A percentile compares a stretch with the other conserved stretches of the same genome.
phyloP scores from a whole-genome alignment of 768 basidiomycete species.

The Phanerodontia chrysosporium region DNA sequence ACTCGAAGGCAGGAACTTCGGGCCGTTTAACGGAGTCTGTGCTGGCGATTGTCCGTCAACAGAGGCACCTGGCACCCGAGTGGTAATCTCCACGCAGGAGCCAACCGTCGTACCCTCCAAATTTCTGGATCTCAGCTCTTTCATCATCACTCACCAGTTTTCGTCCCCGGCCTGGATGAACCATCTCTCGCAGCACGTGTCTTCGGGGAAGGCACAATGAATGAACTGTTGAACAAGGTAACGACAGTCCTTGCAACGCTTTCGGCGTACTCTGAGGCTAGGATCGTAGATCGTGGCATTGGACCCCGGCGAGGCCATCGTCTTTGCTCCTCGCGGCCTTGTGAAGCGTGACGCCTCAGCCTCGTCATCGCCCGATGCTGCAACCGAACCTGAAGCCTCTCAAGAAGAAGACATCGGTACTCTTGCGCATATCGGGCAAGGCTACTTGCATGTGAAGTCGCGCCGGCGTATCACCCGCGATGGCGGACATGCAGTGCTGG shows the following conservation, averaged over 20 bases:
- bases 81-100: conserved; percentile 75
- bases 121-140: conserved; percentile 60
- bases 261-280: conserved; percentile 68
- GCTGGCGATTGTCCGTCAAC: conserved; percentile 60
- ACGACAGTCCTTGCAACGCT: conserved; percentile 57
- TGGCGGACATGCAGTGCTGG: conserved; percentile 61
- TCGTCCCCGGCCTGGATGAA: conserved; percentile 76
- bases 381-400: background rate
- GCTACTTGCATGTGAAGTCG: conserved; percentile 59
- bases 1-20: conserved; percentile 33
- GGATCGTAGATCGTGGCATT: conserved; percentile 21
- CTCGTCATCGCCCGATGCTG: background rate
- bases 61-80: conserved; percentile 67
- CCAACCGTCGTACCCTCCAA: conserved; percentile 71
- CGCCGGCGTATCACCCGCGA: conserved; percentile 58
- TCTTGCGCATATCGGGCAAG: conserved; percentile 35
- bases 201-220: conserved; percentile 56
- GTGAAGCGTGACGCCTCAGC: background rate
- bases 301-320: conserved; percentile 68
- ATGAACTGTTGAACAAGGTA: conserved; percentile 63
- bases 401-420: background rate
- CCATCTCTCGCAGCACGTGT: conserved; percentile 62
- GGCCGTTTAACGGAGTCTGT: conserved; percentile 54
- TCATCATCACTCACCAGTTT: conserved; percentile 65
- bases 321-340: conserved; percentile 59